Evolutionary conservation across 2,329 filamentous ascomycete genomes (phyloP).

Genomic region (Emmonsiellopsis sp.): DNA sequence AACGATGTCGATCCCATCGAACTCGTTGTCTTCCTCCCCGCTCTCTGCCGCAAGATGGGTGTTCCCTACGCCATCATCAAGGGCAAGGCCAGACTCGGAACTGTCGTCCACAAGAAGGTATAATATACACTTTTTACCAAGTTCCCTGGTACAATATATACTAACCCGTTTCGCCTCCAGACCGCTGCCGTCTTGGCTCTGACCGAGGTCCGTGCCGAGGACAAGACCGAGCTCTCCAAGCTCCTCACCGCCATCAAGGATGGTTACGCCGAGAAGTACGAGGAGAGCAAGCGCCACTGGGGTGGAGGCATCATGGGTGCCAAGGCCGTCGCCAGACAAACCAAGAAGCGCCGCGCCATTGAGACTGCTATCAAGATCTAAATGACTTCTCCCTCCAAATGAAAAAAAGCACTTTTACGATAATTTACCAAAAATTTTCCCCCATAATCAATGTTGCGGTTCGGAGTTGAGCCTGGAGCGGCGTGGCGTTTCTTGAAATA

Average conservation of each 20-base stretch:
- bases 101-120: constrained; percentile 99
- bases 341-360: constrained; percentile 90
- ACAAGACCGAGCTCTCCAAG: constrained; percentile 97
- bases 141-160: not conserved
- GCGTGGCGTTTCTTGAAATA: not conserved
- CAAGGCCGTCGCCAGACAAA: constrained; percentile 71
- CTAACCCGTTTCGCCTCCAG: constrained; percentile 35
- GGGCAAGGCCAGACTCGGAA: constrained; percentile 98
- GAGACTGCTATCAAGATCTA: constrained; percentile 98
- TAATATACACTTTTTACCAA: constrained; percentile 13
- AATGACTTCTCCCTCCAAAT: constrained; percentile 53
- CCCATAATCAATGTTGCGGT: not conserved
- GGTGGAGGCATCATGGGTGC: constrained; percentile 98
- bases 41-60: constrained; percentile 99
- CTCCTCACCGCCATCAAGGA: constrained; percentile 95
- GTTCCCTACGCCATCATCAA: constrained; percentile 98
- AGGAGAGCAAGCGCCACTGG: constrained; percentile 87
- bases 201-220: constrained; percentile 94
- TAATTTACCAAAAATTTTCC: not conserved
- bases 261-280: constrained; percentile 92
- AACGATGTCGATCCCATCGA: constrained; percentile 99
- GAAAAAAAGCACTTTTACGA: not conserved
- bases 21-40: constrained; percentile 97
- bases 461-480: constrained; percentile 1
- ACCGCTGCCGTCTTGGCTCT: constrained; percentile 92